Evolutionary conservation across 1,284 basidiomycete species (phyloP), one percentile per base, ranked within the genome.

Genomic region (Leucoagaricus sp.): DNA sequence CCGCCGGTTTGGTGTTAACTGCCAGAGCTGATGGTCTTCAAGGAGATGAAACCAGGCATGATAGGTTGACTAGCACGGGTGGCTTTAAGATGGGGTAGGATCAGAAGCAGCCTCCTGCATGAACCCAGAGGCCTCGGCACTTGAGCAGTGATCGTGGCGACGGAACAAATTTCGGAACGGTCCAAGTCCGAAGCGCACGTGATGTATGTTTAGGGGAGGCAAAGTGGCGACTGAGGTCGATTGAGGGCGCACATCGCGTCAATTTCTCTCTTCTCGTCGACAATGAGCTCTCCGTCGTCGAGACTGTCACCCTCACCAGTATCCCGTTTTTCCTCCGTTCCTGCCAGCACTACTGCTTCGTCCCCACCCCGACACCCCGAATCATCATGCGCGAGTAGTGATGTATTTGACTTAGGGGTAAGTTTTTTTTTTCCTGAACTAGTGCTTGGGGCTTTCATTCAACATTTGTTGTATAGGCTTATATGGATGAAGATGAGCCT

Each of bases 311-410:
- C 71, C 4, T 67, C 67, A 60, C 47, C 57, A 44, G 0, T 49
- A 45, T 12, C 53, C 8, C 17, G 36, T 8, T 49, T 58, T n/a
- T 67, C 68, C 0, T 66, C 69, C 23, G 63, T 55, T 3, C 44
- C 68, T 15, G 59, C 67, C 13, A 75, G 73, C 57, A 70, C 72
- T 0, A 66, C 72, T 1, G 64, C 71, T 1, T 69, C 75, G 1
- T 69, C 70, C 34, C 71, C 74, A 44, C 69, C 72, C 21, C 58
- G 60, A 3, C 60, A 69, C 46, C 58, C 64, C n/a, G n/a, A 21
- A 19, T 64, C 62, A 4, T 66, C 65, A 8, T 55, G 58, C 31
- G 63, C 65, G 8, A 64, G 60, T 21, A 67, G 67, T 21, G 68
- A 70, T 25, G 60, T 51, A 17, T 63, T 49, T 38, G 65, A 62